These are phyloP conservation scores for Trichophaea hybrida DNA, from an alignment of 2,329 filamentous ascomycete species.

Conservation along the genomic window DNA sequence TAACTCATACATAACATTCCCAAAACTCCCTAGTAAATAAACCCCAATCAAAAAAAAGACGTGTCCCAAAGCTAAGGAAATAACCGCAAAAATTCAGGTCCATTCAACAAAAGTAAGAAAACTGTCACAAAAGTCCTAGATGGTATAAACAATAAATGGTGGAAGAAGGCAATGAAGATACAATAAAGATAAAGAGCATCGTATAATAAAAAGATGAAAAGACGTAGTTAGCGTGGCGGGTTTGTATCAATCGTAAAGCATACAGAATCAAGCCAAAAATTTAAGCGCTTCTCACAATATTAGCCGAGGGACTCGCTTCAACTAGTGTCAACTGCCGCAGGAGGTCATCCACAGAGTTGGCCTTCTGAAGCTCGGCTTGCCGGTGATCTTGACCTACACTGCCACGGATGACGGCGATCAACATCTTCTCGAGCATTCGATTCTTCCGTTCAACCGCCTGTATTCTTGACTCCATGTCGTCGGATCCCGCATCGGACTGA, in stretches of 20 bases:
- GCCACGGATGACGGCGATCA: slow-evolving; percentile 26
- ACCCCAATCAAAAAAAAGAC: too few relatives aligned
- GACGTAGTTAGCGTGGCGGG: background rate
- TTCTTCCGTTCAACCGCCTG: slow-evolving; percentile 25
- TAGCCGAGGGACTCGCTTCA: background rate
- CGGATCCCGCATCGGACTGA: background rate
- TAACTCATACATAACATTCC: too few relatives aligned
- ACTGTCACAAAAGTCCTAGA: too few relatives aligned
- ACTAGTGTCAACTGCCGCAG: slow-evolving; percentile 11
- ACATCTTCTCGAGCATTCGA: slow-evolving; percentile 25
- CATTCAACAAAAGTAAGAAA: too few relatives aligned
- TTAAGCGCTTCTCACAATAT: background rate
- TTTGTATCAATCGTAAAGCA: background rate
- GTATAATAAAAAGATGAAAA: background rate
- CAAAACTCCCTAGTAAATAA: too few relatives aligned
- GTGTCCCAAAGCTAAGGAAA: too few relatives aligned
- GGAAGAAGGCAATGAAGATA: background rate
- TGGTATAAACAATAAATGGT: too few relatives aligned
- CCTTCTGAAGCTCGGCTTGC: slow-evolving; percentile 14
- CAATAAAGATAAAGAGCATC: background rate
- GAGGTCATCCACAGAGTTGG: slow-evolving; percentile 20
- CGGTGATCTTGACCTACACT: slow-evolving; percentile 17
- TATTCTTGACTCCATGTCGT: slow-evolving; percentile 21
- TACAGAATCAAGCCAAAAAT: background rate
- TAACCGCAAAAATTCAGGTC: too few relatives aligned